Conservation (phyloP, 768 basidiomycete species). For the Leccinum imitatum region DNA sequence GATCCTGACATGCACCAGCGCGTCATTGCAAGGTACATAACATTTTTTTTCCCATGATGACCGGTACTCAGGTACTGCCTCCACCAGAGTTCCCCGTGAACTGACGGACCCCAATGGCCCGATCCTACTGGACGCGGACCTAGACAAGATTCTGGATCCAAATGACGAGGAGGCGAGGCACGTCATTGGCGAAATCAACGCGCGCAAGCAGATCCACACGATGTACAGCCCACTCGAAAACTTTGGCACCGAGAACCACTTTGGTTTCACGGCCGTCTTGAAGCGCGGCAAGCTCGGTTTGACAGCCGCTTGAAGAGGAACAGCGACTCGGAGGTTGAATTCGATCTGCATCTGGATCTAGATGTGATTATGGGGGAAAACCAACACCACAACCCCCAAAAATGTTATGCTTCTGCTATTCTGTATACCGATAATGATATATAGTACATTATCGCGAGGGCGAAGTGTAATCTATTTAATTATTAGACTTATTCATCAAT, state of each 20-base stretch:
- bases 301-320: neutral
- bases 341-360: neutral
- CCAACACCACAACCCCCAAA: too few species aligned
- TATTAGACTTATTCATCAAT: too few species aligned
- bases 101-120: conserved; percentile 1
- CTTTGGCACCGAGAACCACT: conserved; percentile 12
- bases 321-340: too few species aligned
- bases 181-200: conserved; percentile 15
- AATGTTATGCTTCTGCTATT: too few species aligned
- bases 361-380: neutral
- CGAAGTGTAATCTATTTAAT: too few species aligned
- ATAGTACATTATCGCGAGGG: too few species aligned
- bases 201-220: conserved; percentile 14
- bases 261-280: conserved; percentile 12
- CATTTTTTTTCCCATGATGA: too few species aligned
- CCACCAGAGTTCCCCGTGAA: neutral
- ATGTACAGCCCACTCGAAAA: conserved; percentile 17
- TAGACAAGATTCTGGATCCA: neutral
- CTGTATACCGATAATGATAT: too few species aligned
- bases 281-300: conserved; percentile 6
- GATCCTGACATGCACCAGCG: conserved; percentile 4
- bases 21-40: conserved; percentile 2
- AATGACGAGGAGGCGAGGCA: conserved; percentile 10
- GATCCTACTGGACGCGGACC: conserved; percentile 1
- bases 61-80: neutral